Evolutionary conservation across 2,329 filamentous ascomycete genomes (phyloP), one percentile per base, ranked within the genome.

Genomic region (Sordariomycetes sp.): DNA sequence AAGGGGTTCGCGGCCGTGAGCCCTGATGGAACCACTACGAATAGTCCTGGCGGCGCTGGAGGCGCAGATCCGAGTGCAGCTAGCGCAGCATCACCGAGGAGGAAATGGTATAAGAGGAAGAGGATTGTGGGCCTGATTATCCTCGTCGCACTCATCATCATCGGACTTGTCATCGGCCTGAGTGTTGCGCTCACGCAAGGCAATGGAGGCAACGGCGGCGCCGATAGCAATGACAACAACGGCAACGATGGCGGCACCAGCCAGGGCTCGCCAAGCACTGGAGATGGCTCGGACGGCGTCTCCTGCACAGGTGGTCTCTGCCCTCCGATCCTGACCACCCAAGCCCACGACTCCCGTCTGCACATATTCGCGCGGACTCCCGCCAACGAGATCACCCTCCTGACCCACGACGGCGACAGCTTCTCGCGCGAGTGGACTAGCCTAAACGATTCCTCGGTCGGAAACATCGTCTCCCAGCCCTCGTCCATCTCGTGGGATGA

Each of bases 101-200:
- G 19, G 30, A 17, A 17, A 7, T 32, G 30, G 30, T 32, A 18
- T 10, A n/a, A 8, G 30, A 32, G 30, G 20, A 32, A 23, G 30
- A 23, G 14, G 30, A 20, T 20, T 11, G n/a, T 32, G 6, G 30
- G 9, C n/a, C 11, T 32, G 6, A 16, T 20, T 12, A 20, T 20
- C 6, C 18, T 8, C 5, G 17, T 32, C 9, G 5, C 23, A 5
- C 17, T 32, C 5, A 21, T 21, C 20, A 8, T 32, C 14, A n/a
- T 32, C 14, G 30, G 9, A 6, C 14, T 32, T 9, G 20, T 16
- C 14, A 14, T 32, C 17, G 30, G 30, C 23, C 20, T 32, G 5
- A 20, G 18, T 7, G 30, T 32, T 5, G 30, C 18, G 11, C 19
- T 32, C 10, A 20, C 30, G 6, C 28, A 20, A 20, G 6, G 8